Base-by-base conservation (phyloP, 75 land plant genomes). In the Isoetes taiwanensis region DNA sequence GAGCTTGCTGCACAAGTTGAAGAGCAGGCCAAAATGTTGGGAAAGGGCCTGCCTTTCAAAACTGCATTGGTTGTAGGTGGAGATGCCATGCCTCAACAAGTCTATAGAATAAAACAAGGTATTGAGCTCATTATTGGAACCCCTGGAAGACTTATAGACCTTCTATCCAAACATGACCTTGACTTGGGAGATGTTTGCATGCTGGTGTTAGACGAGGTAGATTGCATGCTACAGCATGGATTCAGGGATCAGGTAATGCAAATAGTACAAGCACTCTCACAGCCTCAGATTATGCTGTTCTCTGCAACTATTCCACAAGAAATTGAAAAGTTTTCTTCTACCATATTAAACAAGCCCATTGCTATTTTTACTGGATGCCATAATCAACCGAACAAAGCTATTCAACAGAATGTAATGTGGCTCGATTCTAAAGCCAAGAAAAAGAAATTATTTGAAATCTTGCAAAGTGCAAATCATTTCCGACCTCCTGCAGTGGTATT, bases 21-120 rank as follows among this genome's bases (percentile, higher is more conserved):
- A 54, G 91, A 85, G 43, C 90, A 82, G 57, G 96, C 91, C 9
- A 90, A 85, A 68, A 58, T 78, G 16, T 66, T 90, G 17, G 87
- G 69, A 10, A 78, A 76, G 38, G 86, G 93, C 24, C 56, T 86
- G 57, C 81, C 79, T 24, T 82, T 90, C 42, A 82, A 80, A 54
- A 86, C 96, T 16, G 86, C 86, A 3, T 75, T 85, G 20, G 77
- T 85, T 46, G 79, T 85, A 54, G 96, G 96, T 43, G 96, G 96
- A 8, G 91, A 85, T 69, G 72, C 86, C 24, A 72, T 90, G 78
- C 76, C 91, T 28, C 53, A 78, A 21, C 96, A 90, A 52, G 37
- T 80, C 14, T 63, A 86, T 28, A 68, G 93, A 8, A 65, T 90
- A 38, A 68, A 79, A 59, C 76, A 86, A 34, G 96, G 96, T 19